Base-by-base conservation (phyloP, 73 alveolate genomes). In the Uronychia setigera region DNA sequence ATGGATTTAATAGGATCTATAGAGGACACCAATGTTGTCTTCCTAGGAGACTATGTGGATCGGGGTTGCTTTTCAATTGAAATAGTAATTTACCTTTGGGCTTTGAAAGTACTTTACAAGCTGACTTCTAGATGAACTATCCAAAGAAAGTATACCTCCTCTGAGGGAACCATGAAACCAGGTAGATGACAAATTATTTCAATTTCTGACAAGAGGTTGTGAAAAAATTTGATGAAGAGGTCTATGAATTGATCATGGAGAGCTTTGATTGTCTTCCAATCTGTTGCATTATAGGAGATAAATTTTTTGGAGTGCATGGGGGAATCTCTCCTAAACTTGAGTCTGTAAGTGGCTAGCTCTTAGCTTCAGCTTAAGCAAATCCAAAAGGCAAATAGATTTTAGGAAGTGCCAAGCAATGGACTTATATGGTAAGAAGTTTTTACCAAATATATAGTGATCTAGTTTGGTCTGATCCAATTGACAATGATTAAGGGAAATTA, bases 41-140 rank as follows among this genome's bases (percentile, higher is more conserved):
- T 95, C 82, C 67, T 95, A 85, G 99, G 99, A 29, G 98, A 95
- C 89, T 94, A 88, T 82, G 99, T 94, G 0, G 99, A 95, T 76
- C 78, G 98, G 74, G 98, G 98, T 0, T 77, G 84, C 11, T 94
- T 88, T 83, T 93, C 97, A 33, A 79, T 94, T 0, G 99, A 95
- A 85, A 89, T 89, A 28, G 80, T 95, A 0, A 78, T 90, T 35
- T 76, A 91, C 19, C 88, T 95, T 59, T 88, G 84, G 82, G 80
- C 98, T 19, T 57, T 95, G 35, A 95, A 95, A 76, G 88, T 85
- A 77, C n/a, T n/a, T n/a, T n/a, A n/a, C n/a, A n/a, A n/a, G n/a
- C n/a, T n/a, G n/a, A n/a, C n/a, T n/a, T n/a, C n/a, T n/a, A n/a
- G n/a, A 5, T 46, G n/a, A 78, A 79, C 80, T 92, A 76, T 81